Base-by-base conservation (phyloP, 179 eudicot species). In the Heliamphora pulchella region DNA sequence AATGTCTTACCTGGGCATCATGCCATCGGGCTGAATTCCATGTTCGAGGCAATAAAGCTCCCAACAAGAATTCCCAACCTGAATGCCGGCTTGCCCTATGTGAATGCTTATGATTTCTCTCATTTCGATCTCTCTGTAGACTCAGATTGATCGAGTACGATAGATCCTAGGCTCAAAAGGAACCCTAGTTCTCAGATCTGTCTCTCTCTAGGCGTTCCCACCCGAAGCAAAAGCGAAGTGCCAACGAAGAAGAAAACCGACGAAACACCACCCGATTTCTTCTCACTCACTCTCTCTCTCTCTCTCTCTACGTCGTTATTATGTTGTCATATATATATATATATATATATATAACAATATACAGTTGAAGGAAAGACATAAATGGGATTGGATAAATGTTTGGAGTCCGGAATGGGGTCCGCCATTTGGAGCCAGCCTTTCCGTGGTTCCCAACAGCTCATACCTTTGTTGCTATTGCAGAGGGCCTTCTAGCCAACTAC, bases 21-120 rank as follows among this genome's bases (percentile, higher is more conserved):
- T 79, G 61, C 95, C 95, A 83, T 91, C 93, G 63, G 95, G 95
- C 50, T 90, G 95, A 81, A 91, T 91, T 91, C 31, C 31, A 31
- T 31, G 31, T 31, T 31, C 31, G 31, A 31, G 31, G 31, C 31
- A 31, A 31, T 31, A 91, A 47, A 91, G 94, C 83, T 91, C 92
- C 94, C 92, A 91, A 72, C 94, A 91, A 3, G 94, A 89, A 81
- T 91, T 91, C 0, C 94, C 94, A 0, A 91, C 91, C 82, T 91
- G 94, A 74, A 91, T 91, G 0, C 94, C 92, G 2, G 94, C 94
- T 75, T 91, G 94, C 17, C 94, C 94, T 11, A 91, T 89, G 85
- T 91, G 94, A 54, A 91, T 81, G 88, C 94, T 91, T 61, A 91
- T 91, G 3, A 91, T 88, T 75, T 91, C 94, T 72, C 94, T 89